Percentiles rank a stretch among this genome's conserved stretches.
phyloP scores from a whole-genome alignment of 1,284 basidiomycete species.

The Tremellales sp. region DNA sequence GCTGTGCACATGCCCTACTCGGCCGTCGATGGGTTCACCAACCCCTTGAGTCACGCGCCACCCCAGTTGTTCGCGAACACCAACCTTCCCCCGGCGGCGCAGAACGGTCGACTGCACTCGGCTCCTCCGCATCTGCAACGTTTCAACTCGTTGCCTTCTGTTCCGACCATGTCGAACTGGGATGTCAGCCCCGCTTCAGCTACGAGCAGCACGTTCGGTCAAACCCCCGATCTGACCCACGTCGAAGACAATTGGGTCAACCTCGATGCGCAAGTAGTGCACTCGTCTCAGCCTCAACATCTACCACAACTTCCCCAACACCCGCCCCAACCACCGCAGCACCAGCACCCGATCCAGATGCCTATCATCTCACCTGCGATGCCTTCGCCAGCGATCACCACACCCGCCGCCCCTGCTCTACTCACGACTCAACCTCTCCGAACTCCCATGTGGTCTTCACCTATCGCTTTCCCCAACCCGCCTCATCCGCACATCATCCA shows the following conservation, averaged over 20 bases:
- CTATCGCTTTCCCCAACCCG: conserved; percentile 12
- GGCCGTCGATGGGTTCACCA: conserved; percentile 13
- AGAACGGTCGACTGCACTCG: conserved; percentile 26
- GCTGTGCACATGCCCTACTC: conserved; percentile 19
- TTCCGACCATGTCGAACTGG: conserved; percentile 30
- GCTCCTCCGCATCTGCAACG: conserved; percentile 38
- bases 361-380: too few relatives aligned
- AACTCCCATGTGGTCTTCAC: conserved; percentile 9
- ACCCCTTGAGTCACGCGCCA: not conserved
- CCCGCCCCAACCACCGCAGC: too few relatives aligned
- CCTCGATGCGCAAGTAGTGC: too few relatives aligned
- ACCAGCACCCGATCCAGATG: too few relatives aligned
- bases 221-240: conserved; percentile 5
- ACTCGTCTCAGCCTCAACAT: too few relatives aligned
- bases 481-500: conserved; percentile 1
- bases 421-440: not conserved
- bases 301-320: too few relatives aligned
- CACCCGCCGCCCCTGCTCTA: too few relatives aligned
- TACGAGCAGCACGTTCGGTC: conserved; percentile 11
- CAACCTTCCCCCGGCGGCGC: conserved; percentile 2
- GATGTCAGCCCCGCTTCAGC: conserved; percentile 4
- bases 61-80: conserved; percentile 8
- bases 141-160: conserved; percentile 36
- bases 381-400: too few relatives aligned
- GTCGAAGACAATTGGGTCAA: conserved; percentile 26